Conservation (phyloP, 768 basidiomycete genomes). For the Serpula lacrymans region DNA sequence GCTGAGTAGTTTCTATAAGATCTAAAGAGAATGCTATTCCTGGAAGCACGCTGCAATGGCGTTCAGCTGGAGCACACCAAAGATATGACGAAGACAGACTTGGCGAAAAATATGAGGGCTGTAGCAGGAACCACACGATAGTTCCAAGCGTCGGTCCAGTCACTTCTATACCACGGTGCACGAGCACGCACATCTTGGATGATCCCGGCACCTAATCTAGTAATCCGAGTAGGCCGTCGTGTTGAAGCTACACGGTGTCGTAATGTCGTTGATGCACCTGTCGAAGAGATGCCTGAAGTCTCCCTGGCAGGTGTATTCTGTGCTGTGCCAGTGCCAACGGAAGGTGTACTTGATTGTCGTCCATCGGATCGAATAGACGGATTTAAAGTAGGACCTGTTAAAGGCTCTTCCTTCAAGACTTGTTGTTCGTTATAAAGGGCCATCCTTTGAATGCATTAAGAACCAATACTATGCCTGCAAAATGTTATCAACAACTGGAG, state of each 20-base stretch:
- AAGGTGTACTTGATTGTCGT: no score
- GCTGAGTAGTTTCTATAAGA: constrained; percentile 83
- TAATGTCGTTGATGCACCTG: constrained; percentile 5
- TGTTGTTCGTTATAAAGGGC: not conserved
- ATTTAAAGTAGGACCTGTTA: no score
- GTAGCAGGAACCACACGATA: constrained; percentile 89
- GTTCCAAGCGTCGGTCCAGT: constrained; percentile 92
- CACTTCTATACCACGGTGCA: constrained; percentile 74
- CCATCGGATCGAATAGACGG: no score
- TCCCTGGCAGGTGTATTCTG: not conserved
- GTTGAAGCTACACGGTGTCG: not conserved
- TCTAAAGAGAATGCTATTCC: constrained; percentile 92
- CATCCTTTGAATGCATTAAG: no score
- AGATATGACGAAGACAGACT: constrained; percentile 36
- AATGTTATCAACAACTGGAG: no score
- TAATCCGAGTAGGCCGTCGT: not conserved
- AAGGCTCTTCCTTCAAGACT: not conserved
- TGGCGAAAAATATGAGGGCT: constrained; percentile 81
- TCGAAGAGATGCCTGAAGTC: constrained; percentile 1
- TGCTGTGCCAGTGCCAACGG: no score
- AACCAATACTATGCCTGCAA: no score
- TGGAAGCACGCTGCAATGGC: constrained; percentile 62
- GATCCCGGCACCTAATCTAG: constrained; percentile 57
- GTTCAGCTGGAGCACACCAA: not conserved
- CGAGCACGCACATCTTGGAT: constrained; percentile 65